phyloP scores from a whole-genome alignment of 225 moss, liverwort and hornwort genomes.

The Rhytidiadelphus loreus region DNA sequence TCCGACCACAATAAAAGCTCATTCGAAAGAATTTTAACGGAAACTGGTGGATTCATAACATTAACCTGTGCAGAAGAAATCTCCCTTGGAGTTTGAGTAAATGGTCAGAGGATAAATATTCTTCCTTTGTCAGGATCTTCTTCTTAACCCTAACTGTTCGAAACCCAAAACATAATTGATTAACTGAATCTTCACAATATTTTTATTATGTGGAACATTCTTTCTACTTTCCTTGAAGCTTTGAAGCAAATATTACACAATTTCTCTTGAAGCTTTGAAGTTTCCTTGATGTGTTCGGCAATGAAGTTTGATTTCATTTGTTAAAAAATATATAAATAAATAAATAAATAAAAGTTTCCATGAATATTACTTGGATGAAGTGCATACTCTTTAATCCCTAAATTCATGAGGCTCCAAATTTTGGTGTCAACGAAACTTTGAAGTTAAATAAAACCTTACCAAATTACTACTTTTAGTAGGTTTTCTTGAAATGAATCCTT shows the following conservation, averaged over 20 bases:
- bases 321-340: no score
- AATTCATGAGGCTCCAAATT: no score
- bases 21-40: neutral
- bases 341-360: no score
- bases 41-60: neutral
- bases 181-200: no score
- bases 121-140: neutral
- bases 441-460: neutral
- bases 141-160: neutral
- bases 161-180: neutral
- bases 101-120: neutral
- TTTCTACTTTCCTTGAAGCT: no score
- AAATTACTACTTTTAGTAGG: no score
- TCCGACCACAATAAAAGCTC: neutral
- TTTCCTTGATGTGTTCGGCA: no score
- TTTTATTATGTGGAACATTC: neutral
- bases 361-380: neutral
- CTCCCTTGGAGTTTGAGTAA: neutral
- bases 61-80: neutral
- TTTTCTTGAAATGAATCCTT: rapidly evolving
- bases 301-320: no score
- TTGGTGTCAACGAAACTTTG: no score
- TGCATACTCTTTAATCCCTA: no score
- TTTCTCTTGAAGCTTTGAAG: neutral
- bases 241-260: neutral